phyloP scores from a whole-genome alignment of 805 yeast genomes.

The Pichia deserticola region DNA sequence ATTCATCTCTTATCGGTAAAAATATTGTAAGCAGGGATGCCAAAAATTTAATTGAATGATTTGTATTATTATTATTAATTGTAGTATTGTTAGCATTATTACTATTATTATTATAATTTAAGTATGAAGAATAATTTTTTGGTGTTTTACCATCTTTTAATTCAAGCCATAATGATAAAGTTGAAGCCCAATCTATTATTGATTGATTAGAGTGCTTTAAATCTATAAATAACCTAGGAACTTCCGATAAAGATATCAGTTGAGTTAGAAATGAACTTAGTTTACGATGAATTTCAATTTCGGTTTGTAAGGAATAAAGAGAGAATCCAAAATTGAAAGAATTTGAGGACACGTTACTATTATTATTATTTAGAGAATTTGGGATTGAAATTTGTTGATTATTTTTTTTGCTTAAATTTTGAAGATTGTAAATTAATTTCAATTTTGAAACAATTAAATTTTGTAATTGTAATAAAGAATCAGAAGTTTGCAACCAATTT shows the following conservation, averaged over 20 bases:
- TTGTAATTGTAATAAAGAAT: slow-evolving; percentile 34
- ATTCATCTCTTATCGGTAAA: slow-evolving; percentile 31
- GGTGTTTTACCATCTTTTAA: slow-evolving; percentile 36
- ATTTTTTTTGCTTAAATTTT: slow-evolving; percentile 5
- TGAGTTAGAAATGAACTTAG: slow-evolving; percentile 32
- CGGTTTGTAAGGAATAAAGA: slow-evolving; percentile 35
- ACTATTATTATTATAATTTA: no score
- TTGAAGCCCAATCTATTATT: slow-evolving; percentile 44
- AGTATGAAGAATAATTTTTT: no score
- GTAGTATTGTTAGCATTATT: neutral
- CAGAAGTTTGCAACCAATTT: slow-evolving; percentile 43
- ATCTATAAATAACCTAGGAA: slow-evolving; percentile 40
- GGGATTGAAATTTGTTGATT: neutral
- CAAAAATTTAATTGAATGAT: slow-evolving; percentile 26
- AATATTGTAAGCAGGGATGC: slow-evolving; percentile 42
- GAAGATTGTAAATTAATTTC: slow-evolving; percentile 11
- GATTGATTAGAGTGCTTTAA: slow-evolving; percentile 33
- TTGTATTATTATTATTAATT: neutral
- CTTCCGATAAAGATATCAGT: slow-evolving; percentile 33
- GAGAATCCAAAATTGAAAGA: slow-evolving; percentile 28
- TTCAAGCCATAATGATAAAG: slow-evolving; percentile 47
- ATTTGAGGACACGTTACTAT: no score
- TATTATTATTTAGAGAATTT: no score
- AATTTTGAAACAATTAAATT: slow-evolving; percentile 33
- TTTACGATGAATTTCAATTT: slow-evolving; percentile 34